Conservation (phyloP, 2,329 filamentous ascomycete genomes). For the Hymenoscyphus scutula region DNA sequence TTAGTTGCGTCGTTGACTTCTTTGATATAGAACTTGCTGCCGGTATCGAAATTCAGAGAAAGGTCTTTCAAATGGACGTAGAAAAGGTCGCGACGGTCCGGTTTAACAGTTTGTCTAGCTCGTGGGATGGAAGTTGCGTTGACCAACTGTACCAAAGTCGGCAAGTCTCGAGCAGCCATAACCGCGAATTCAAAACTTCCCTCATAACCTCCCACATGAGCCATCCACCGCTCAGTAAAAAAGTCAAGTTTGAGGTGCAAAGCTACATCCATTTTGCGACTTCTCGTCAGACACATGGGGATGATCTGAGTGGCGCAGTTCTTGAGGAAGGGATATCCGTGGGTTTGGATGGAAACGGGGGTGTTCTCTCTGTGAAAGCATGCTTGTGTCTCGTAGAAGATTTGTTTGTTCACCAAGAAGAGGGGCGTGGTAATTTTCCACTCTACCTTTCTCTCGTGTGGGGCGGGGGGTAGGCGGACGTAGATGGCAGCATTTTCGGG, state of each 20-base stretch:
- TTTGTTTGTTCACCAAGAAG: not conserved
- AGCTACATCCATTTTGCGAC: not conserved
- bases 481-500: not conserved
- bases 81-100: not conserved
- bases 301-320: not conserved
- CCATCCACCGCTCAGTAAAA: not conserved
- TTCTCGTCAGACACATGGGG: not conserved
- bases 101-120: not conserved
- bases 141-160: not conserved
- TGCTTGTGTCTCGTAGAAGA: not conserved
- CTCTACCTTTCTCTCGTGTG: not conserved
- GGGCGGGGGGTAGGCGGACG: not conserved
- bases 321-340: not conserved
- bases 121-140: not conserved
- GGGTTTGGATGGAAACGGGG: not conserved
- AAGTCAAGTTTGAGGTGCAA: not conserved
- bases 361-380: not conserved
- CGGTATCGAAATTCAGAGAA: not conserved
- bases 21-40: not conserved
- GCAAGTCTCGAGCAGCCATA: conserved; percentile 1
- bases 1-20: not conserved
- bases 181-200: conserved; percentile 21
- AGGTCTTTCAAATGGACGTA: not conserved
- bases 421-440: not conserved
- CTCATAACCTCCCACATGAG: not conserved